phyloP scores from a whole-genome alignment of 2,329 filamentous ascomycete species.

The Fusarium sp. region DNA sequence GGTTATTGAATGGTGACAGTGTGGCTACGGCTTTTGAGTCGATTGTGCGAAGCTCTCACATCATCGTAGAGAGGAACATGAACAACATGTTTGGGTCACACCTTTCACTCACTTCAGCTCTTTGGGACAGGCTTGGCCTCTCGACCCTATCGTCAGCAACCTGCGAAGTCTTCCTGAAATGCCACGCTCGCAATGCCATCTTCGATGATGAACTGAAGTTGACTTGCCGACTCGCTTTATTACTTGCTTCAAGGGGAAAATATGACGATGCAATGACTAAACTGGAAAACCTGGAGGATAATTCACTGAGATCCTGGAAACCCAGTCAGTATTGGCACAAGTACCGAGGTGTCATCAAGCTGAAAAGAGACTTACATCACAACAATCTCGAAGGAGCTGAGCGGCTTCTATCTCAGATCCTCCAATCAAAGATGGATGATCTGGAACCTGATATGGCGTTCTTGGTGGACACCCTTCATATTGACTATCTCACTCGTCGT shows the following conservation, averaged over 20 bases:
- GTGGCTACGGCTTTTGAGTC: slow-evolving; percentile 74
- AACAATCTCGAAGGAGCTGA: slow-evolving; percentile 62
- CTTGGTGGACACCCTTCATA: slow-evolving; percentile 60
- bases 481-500: slow-evolving; percentile 60
- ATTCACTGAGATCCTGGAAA: slow-evolving; percentile 76
- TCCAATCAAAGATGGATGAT: slow-evolving; percentile 61
- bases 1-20: slow-evolving; percentile 75
- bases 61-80: slow-evolving; percentile 81
- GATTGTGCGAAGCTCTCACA: slow-evolving; percentile 82
- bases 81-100: slow-evolving; percentile 77
- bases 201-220: slow-evolving; percentile 84
- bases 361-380: slow-evolving; percentile 69
- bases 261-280: slow-evolving; percentile 71
- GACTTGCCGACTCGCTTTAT: slow-evolving; percentile 72
- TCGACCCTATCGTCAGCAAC: slow-evolving; percentile 64
- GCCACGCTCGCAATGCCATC: slow-evolving; percentile 66
- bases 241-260: slow-evolving; percentile 69
- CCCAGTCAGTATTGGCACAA: slow-evolving; percentile 77
- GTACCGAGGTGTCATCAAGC: slow-evolving; percentile 71
- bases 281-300: slow-evolving; percentile 60
- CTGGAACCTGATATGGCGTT: slow-evolving; percentile 63
- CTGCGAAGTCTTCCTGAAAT: slow-evolving; percentile 79
- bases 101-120: slow-evolving; percentile 74
- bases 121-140: slow-evolving; percentile 80
- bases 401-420: slow-evolving; percentile 59